Evolutionary conservation across 2,329 filamentous ascomycete species (phyloP), one percentile per base, ranked within the genome.

Genomic region (Colletotrichum sublineola): DNA sequence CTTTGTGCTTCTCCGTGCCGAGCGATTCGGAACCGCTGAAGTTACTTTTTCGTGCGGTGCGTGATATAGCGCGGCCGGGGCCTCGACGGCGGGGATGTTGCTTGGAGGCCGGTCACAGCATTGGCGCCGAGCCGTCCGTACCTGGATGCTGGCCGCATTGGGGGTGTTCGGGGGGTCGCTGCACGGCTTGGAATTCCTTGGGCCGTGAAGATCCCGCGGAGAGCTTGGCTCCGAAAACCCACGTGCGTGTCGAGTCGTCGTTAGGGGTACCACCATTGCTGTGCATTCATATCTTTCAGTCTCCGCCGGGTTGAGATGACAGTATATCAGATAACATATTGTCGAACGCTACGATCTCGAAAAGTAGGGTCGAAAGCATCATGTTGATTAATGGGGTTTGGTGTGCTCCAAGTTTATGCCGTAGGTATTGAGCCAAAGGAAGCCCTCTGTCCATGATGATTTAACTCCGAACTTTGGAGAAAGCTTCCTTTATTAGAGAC

Each of bases 51-150:
- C 29, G 33, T 48, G 53, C 55, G 53, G 66, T 69, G 55, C 70
- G 61, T 50, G 66, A 64, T 61, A 65, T 60, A 72, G 38, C 29
- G 60, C 18, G 46, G 60, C 70, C 60, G 67, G 55, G 61, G 38
- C 66, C 31, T 53, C 14, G 6, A n/a, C 60, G 70, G 60, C 70
- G 66, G 60, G 70, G 70, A 64, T 72, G 53, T 69, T 72, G 70
- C 70, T 69, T 40, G 70, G 36, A 57, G 33, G n/a, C 52, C 60
- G 60, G 60, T n/a, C 36, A 31, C 8, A 48, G 33, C 66, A 60
- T 63, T 69, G 65, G 70, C 66, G 65, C 70, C 69, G 70, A 73
- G 69, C 66, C 63, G 56, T 42, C 46, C 20, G 53, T 58, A 64
- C 60, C 70, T 71, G 40, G 66, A 29, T 24, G 38, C 29, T 18